Evolutionary conservation across 192 early-diverging fungal species (phyloP).

Genomic region (Dimargaris xerosporica): DNA sequence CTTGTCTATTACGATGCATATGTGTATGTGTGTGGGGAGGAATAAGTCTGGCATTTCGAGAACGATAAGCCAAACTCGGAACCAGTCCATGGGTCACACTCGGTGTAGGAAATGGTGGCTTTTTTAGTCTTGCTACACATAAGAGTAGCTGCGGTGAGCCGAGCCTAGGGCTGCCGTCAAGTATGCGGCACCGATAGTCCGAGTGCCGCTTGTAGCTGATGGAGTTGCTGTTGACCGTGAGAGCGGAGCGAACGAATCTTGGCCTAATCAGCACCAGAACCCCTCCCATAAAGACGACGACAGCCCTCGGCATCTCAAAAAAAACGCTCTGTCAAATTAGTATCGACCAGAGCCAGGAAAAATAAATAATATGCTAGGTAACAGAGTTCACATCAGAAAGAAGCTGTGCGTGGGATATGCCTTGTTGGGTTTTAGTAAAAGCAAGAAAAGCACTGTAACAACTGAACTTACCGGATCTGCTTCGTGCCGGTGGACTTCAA

Average conservation of each 20-base stretch:
- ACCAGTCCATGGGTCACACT: too few species aligned
- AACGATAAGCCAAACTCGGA: too few species aligned
- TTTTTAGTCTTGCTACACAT: background rate
- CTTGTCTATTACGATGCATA: too few species aligned
- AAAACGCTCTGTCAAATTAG: background rate
- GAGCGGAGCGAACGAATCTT: conserved; percentile 7
- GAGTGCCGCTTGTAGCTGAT: background rate
- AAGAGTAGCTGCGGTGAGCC: background rate
- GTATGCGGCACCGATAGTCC: background rate
- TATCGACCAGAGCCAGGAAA: background rate
- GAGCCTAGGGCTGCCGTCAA: background rate
- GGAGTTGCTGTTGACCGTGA: conserved; percentile 9
- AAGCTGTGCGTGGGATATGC: background rate
- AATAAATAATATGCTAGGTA: background rate
- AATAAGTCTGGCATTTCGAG: too few species aligned
- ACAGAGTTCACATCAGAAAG: background rate
- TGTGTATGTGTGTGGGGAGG: too few species aligned
- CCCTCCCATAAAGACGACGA: background rate
- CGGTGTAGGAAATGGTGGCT: background rate
- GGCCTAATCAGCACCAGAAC: background rate
- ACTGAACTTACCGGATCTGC: background rate
- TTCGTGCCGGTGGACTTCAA: background rate
- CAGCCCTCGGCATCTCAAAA: background rate
- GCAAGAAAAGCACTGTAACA: background rate
- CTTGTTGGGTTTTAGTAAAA: background rate